Percentiles rank a stretch among this genome's conserved stretches.
Evolutionary conservation across 2,329 filamentous ascomycete species (phyloP).

Genomic region (Fulvia fulva): DNA sequence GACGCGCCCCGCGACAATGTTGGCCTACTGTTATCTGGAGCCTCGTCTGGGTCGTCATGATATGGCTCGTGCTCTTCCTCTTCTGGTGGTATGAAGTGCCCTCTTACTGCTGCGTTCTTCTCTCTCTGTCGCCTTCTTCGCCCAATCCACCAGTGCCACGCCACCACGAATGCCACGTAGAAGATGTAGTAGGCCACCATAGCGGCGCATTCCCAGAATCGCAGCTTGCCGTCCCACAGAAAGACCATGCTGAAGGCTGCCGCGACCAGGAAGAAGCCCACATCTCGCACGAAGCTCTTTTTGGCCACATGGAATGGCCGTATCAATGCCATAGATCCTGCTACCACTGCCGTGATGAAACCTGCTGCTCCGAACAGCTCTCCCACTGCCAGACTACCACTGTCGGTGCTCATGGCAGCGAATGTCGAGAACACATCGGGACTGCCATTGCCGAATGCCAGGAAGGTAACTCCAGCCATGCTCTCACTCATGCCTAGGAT

Average conservation of each 20-base stretch:
- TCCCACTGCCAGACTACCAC: conserved; percentile 91
- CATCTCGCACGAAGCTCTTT: conserved; percentile 85
- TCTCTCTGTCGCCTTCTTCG: conserved; percentile 59
- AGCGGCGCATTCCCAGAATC: conserved; percentile 79
- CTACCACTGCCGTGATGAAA: conserved; percentile 95
- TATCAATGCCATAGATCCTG: conserved; percentile 96
- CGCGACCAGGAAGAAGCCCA: conserved; percentile 85
- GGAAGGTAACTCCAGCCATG: conserved; percentile 89
- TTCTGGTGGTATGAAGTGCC: conserved; percentile 64
- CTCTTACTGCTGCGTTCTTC: conserved; percentile 67
- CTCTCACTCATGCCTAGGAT: conserved; percentile 93
- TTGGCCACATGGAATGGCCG: conserved; percentile 87
- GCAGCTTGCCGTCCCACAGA: conserved; percentile 75
- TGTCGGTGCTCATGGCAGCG: conserved; percentile 94
- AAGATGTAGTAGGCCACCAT: conserved; percentile 93
- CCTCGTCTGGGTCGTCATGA: conserved; percentile 50
- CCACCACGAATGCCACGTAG: conserved; percentile 83
- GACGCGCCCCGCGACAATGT: conserved; percentile 45
- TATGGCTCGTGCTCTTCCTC: conserved; percentile 50
- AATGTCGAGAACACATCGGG: conserved; percentile 98
- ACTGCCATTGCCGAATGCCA: conserved; percentile 96
- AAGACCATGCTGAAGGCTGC: conserved; percentile 84
- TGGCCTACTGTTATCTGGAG: conserved; percentile 39
- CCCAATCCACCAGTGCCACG: conserved; percentile 83
- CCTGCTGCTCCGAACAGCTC: conserved; percentile 91